A percentile compares a stretch with the other conserved stretches of the same genome.
Evolutionary conservation across 495 filamentous ascomycete species (phyloP).

Genomic region (Talaromyces borbonicus): DNA sequence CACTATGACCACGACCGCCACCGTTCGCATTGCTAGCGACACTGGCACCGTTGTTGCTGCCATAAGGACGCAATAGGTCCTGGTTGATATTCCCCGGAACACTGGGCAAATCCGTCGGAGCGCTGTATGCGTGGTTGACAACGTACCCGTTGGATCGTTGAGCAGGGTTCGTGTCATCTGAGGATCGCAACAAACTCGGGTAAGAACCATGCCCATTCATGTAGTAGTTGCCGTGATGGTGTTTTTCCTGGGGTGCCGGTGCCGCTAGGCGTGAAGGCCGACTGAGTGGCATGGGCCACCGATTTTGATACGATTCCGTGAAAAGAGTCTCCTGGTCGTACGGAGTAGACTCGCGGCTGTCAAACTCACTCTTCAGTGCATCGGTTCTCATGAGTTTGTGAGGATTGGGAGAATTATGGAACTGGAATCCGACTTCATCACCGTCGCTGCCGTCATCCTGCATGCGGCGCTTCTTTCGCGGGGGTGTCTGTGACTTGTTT

Average conservation of each 20-base stretch:
- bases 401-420: constrained; percentile 17
- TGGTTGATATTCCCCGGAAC: constrained; percentile 45
- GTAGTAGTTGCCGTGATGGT: constrained; percentile 3
- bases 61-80: constrained; percentile 39
- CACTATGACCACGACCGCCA: background rate
- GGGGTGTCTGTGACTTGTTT: constrained; percentile 48
- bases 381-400: constrained; percentile 15
- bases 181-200: constrained; percentile 34
- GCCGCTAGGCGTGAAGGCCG: constrained; percentile 17
- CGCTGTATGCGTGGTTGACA: constrained; percentile 11
- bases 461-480: constrained; percentile 36
- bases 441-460: constrained; percentile 20
- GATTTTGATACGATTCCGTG: constrained; percentile 2
- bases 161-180: constrained; percentile 34
- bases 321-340: constrained; percentile 23
- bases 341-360: constrained; percentile 26
- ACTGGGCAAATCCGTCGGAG: constrained; percentile 31
- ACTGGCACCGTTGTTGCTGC: constrained; percentile 9
- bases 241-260: constrained; percentile 15
- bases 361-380: constrained; percentile 19
- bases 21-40: background rate
- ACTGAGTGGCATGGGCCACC: constrained; percentile 13
- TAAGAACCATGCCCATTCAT: constrained; percentile 10
- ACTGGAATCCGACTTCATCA: constrained; percentile 27
- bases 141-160: background rate